Evolutionary conservation across 2,329 filamentous ascomycete species (phyloP), one percentile per base, ranked within the genome.

Genomic region (Aspergillus eucalypticola): DNA sequence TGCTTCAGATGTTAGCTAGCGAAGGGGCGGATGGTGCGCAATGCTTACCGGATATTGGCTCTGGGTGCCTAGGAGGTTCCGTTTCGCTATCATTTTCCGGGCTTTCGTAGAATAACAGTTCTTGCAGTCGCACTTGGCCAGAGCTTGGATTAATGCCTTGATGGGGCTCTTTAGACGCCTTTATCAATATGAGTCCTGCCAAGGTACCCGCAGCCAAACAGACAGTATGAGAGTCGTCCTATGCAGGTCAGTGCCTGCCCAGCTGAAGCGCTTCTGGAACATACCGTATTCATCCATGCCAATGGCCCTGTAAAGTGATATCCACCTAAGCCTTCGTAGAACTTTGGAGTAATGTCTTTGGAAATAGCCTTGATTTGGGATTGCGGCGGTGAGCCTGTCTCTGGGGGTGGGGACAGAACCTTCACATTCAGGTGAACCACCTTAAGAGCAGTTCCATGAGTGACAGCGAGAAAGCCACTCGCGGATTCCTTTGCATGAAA

Each of bases 31-130:
- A 13, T 19, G 8, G 3, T 3, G 8, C 3, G 3, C 3, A 13
- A 17, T 32, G 57, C 67, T 52, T 65, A 78, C 76, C 74, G 41
- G 71, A 69, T 32, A 77, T 71, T 8, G 72, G 70, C 35, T 76
- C 74, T 64, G 71, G 69, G 57, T 73, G 67, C 15, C 61, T 64
- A 17, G 21, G 38, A 8, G 64, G 52, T 5, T 61, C 60, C 3
- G 57, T 35, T 8, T 61, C 23, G 60, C 10, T 57, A 3, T 56
- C 60, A 13, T 63, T 58, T 7, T 46, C 46, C 5, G 59, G 29
- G 7, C 60, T 44, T 8, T 68, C 66, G 15, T 64, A 60, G 27
- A 74, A 69, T 10, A 67, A 64, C 25, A 62, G 66, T 54, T 71
- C 56, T 11, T 61, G 63, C 6, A 64, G 46, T 8, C 60, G 35